Conservation (phyloP, 257 asterid genomes). For the Ligustrum vulgare region DNA sequence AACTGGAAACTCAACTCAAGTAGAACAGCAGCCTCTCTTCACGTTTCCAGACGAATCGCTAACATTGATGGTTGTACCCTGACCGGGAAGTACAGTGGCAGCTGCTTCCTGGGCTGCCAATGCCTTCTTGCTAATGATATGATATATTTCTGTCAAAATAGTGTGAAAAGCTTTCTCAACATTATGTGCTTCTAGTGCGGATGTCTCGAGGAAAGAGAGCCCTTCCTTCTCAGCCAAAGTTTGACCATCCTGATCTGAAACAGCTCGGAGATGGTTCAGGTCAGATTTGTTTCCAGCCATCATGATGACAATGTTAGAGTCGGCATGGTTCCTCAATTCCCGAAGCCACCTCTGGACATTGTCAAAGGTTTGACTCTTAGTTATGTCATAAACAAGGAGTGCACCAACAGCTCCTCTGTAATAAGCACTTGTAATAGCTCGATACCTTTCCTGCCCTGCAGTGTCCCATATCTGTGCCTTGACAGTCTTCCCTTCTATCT, state of each 20-base stretch:
- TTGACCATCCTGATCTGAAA: slow-evolving; percentile 8
- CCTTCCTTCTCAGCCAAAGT: slow-evolving; percentile 10
- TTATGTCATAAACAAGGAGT: not conserved
- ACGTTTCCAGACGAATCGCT: not conserved
- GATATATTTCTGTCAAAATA: slow-evolving; percentile 9
- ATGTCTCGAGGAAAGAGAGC: not conserved
- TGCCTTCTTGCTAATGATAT: slow-evolving; percentile 1
- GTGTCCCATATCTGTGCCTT: slow-evolving; percentile 14
- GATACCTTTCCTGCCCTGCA: slow-evolving; percentile 15
- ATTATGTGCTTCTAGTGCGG: slow-evolving; percentile 11
- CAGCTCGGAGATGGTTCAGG: slow-evolving; percentile 7
- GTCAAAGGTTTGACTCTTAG: not conserved
- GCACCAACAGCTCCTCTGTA: slow-evolving; percentile 15
- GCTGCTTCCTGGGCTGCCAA: slow-evolving; percentile 3
- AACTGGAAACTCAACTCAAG: not conserved
- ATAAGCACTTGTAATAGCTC: slow-evolving; percentile 13
- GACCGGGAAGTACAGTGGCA: not conserved
- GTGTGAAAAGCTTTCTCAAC: slow-evolving; percentile 4
- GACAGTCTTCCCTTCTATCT: slow-evolving; percentile 8
- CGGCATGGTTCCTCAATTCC: not conserved
- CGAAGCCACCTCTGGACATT: not conserved
- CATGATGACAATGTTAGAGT: not conserved
- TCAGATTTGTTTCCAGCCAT: not conserved
- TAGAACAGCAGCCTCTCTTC: slow-evolving; percentile 15
- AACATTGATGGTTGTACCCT: slow-evolving; percentile 10